Percentiles rank a stretch among this genome's conserved stretches.
phyloP scores from a whole-genome alignment of 1,284 basidiomycete species.

The Farysia itapuensis region DNA sequence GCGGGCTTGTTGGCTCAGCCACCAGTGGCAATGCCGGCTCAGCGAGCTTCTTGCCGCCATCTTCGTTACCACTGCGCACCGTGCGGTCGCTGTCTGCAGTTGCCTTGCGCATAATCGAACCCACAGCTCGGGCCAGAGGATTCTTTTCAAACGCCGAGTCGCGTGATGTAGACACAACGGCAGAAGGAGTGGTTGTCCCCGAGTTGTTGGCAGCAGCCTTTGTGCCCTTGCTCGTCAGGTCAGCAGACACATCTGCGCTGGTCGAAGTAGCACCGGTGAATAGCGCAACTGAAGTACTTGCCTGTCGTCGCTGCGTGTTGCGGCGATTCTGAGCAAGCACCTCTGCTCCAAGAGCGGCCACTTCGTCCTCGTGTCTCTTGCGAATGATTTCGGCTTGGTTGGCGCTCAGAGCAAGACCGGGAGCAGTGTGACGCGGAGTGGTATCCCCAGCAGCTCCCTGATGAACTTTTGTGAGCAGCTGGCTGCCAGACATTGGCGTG shows the following conservation, averaged over 20 bases:
- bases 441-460: conserved; percentile 9
- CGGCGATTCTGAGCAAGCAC: conserved; percentile 43
- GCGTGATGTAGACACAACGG: conserved; percentile 13
- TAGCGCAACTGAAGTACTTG: conserved; percentile 6
- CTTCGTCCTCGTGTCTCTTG: conserved; percentile 53
- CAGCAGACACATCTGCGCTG: background rate
- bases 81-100: conserved; percentile 33
- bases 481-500: too few relatives aligned
- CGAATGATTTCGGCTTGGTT: conserved; percentile 47
- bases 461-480: too few relatives aligned
- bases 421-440: conserved; percentile 28
- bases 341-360: conserved; percentile 52
- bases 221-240: conserved; percentile 2
- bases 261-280: conserved; percentile 10
- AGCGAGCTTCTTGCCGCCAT: background rate
- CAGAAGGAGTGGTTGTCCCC: conserved; percentile 3
- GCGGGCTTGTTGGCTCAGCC: background rate
- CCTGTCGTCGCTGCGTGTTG: conserved; percentile 34
- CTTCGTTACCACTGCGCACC: conserved; percentile 5
- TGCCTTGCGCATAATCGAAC: conserved; percentile 31
- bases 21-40: background rate
- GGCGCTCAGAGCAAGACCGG: conserved; percentile 24
- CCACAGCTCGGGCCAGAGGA: conserved; percentile 26
- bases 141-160: conserved; percentile 17
- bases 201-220: conserved; percentile 3